These are phyloP conservation scores for Colletotrichum noveboracense DNA, from an alignment of 2,329 filamentous ascomycete species.

Conservation along the genomic window DNA sequence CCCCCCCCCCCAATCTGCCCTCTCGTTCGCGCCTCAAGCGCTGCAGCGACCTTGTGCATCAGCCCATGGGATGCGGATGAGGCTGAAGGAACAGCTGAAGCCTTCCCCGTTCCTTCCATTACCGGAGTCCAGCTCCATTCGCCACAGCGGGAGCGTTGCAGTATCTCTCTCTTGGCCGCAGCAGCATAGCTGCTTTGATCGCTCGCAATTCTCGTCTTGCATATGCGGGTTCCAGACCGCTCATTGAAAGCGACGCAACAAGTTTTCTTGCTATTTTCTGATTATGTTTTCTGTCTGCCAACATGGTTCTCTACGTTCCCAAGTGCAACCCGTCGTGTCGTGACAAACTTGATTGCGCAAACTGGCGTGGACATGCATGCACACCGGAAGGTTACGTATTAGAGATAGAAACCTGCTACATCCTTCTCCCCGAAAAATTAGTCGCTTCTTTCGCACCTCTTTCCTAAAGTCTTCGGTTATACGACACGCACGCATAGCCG, in stretches of 20 bases:
- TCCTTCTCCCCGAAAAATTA: background rate
- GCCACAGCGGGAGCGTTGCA: background rate
- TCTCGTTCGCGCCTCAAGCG: background rate
- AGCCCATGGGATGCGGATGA: background rate
- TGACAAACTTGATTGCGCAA: background rate
- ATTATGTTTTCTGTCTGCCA: background rate
- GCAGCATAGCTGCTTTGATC: background rate
- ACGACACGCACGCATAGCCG: background rate
- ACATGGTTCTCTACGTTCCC: background rate
- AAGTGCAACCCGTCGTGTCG: background rate
- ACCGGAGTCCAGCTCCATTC: background rate
- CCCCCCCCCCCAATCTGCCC: background rate
- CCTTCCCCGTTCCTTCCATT: background rate
- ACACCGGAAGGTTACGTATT: background rate
- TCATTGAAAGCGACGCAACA: background rate
- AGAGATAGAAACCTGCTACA: background rate
- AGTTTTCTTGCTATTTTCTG: background rate
- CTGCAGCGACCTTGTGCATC: background rate
- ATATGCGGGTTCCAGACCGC: background rate
- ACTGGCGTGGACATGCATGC: background rate
- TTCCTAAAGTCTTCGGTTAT: background rate
- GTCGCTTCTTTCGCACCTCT: background rate
- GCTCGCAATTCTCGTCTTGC: background rate
- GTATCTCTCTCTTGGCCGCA: background rate
- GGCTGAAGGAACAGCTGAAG: background rate